phyloP scores from a whole-genome alignment of 768 basidiomycete species.

The Tricholoma matsutake region DNA sequence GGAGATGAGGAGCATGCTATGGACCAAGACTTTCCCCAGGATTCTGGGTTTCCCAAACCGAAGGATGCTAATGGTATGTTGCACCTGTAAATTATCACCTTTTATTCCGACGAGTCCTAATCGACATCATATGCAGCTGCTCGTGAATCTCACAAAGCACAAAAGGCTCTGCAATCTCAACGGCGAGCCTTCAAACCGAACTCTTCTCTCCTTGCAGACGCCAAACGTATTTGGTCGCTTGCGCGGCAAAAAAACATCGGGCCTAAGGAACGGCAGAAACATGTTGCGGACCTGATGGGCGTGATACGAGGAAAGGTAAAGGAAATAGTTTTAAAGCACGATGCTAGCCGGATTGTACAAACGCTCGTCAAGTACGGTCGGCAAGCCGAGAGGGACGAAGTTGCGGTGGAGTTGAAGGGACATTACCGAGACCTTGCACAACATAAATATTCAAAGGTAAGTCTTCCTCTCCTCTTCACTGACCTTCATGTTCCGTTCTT shows the following conservation, averaged over 20 bases:
- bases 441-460: conserved; percentile 88
- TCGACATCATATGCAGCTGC: conserved; percentile 38
- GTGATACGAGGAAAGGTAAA: conserved; percentile 78
- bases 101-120: not conserved
- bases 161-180: conserved; percentile 63
- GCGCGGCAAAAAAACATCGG: conserved; percentile 72
- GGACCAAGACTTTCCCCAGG: conserved; percentile 30
- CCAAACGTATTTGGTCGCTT: conserved; percentile 76
- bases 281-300: conserved; percentile 70
- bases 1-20: conserved; percentile 28
- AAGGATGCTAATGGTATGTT: conserved; percentile 62
- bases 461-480: conserved; percentile 9
- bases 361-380: conserved; percentile 80
- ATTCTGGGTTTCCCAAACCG: conserved; percentile 14
- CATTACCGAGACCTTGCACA: conserved; percentile 74
- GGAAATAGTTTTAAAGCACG: conserved; percentile 88
- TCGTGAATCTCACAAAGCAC: conserved; percentile 69
- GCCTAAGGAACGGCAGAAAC: conserved; percentile 67
- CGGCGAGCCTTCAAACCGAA: conserved; percentile 78
- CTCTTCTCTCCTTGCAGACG: conserved; percentile 61
- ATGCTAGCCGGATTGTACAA: conserved; percentile 84
- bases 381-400: conserved; percentile 70
- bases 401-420: conserved; percentile 82
- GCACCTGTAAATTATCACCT: not conserved
- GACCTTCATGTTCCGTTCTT: not conserved